Evolutionary conservation across 495 filamentous ascomycete species (phyloP).

Genomic region (Cudoniella acicularis): DNA sequence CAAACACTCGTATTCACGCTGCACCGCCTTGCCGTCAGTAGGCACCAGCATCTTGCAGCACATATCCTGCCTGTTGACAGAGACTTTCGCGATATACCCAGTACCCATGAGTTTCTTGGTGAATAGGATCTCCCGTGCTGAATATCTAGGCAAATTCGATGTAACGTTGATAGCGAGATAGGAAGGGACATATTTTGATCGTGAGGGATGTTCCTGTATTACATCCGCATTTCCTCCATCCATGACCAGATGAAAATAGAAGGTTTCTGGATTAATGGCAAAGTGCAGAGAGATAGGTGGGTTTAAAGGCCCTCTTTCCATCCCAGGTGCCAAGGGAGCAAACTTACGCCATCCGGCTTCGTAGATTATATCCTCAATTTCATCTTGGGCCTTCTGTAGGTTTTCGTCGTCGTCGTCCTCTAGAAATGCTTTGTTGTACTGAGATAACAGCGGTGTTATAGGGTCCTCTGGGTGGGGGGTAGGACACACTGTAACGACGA

Average conservation of each 20-base stretch:
- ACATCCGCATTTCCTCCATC: neutral
- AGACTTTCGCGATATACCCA: neutral
- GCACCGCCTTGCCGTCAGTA: neutral
- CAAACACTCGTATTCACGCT: neutral
- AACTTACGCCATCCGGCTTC: constrained; percentile 3
- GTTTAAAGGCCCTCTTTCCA: constrained; percentile 30
- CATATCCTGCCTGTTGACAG: neutral
- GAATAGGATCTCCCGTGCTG: neutral
- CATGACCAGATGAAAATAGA: neutral
- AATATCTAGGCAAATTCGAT: neutral
- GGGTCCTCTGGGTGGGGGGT: neutral
- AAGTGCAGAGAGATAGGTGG: constrained; percentile 39
- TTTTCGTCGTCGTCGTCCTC: constrained; percentile 4
- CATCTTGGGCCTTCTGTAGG: neutral
- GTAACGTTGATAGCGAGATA: neutral
- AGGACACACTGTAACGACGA: constrained; percentile 1
- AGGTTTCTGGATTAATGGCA: neutral
- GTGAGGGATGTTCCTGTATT: neutral
- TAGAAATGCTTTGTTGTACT: constrained; percentile 1
- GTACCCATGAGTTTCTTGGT: neutral
- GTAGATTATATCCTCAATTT: constrained; percentile 1
- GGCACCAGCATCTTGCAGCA: neutral
- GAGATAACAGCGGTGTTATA: neutral
- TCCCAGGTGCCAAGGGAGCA: neutral
- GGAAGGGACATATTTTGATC: neutral